These are phyloP conservation scores for Skeletonema grethae DNA, from an alignment of 108 stramenopile genomes.

Conservation along the genomic window DNA sequence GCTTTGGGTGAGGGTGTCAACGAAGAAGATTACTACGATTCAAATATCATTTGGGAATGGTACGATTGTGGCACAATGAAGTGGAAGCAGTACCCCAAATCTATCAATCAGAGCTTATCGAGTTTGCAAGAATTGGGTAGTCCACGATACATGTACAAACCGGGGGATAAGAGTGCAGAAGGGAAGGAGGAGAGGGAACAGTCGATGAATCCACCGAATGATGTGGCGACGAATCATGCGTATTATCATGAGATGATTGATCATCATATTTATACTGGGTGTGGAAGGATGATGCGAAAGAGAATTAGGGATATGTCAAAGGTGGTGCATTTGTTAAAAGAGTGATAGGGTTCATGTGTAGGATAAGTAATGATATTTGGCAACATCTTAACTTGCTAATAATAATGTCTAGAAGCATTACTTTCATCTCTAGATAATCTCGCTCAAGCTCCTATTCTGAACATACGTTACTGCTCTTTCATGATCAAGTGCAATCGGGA, in stretches of 20 bases:
- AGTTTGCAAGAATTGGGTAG: not conserved
- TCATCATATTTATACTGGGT: constrained; percentile 16
- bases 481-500: too few relatives aligned
- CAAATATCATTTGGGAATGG: constrained; percentile 13
- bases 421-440: too few relatives aligned
- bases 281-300: constrained; percentile 7
- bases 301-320: not conserved
- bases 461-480: too few relatives aligned
- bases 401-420: too few relatives aligned
- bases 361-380: too few relatives aligned
- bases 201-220: not conserved
- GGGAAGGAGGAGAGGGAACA: constrained; percentile 2
- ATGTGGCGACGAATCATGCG: constrained; percentile 18
- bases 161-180: constrained; percentile 9
- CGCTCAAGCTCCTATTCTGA: too few relatives aligned
- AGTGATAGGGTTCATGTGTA: too few relatives aligned
- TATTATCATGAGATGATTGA: constrained; percentile 13
- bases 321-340: too few relatives aligned
- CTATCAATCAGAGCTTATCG: not conserved
- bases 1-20: not conserved
- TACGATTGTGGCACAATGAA: constrained; percentile 5
- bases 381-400: too few relatives aligned
- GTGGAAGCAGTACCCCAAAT: constrained; percentile 15
- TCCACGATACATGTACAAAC: constrained; percentile 10
- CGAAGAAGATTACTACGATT: constrained; percentile 11